Conservation (phyloP, 768 basidiomycete genomes). For the Russula abietina region DNA sequence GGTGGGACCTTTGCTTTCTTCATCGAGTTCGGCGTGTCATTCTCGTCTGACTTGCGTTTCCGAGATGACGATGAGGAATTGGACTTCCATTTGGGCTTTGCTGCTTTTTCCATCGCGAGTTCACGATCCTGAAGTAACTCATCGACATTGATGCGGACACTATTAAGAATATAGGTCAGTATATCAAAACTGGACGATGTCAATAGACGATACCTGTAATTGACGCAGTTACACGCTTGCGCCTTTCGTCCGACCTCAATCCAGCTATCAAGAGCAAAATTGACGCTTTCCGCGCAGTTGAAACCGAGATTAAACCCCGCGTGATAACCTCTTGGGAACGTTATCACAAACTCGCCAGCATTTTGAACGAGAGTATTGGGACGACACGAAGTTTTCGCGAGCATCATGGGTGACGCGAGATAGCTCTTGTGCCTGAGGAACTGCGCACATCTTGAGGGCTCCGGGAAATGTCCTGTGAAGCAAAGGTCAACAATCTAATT, state of each 20-base stretch:
- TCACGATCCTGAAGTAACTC: constrained; percentile 68
- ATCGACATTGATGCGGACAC: constrained; percentile 92
- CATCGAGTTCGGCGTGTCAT: constrained; percentile 35
- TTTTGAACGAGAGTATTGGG: constrained; percentile 90
- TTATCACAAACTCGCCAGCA: constrained; percentile 93
- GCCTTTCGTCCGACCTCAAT: constrained; percentile 81
- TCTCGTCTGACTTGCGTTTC: constrained; percentile 41
- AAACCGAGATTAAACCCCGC: constrained; percentile 95
- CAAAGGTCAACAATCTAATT: background rate
- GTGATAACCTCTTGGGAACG: constrained; percentile 91
- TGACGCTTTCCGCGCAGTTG: constrained; percentile 96
- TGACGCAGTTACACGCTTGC: constrained; percentile 65
- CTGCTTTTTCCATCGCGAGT: constrained; percentile 36
- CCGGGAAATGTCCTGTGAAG: constrained; percentile 75
- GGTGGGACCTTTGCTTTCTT: constrained; percentile 45
- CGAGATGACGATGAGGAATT: constrained; percentile 23
- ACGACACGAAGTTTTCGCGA: constrained; percentile 70
- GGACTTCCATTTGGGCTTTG: constrained; percentile 19
- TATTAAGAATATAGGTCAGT: constrained; percentile 32
- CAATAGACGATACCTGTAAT: constrained; percentile 49
- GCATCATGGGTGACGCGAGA: constrained; percentile 78
- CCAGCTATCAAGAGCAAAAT: constrained; percentile 95
- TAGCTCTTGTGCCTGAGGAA: constrained; percentile 97
- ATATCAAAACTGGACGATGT: background rate
- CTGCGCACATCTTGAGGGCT: constrained; percentile 76